Conservation (phyloP, 768 basidiomycete genomes). For the Nidularia pulvinata region DNA sequence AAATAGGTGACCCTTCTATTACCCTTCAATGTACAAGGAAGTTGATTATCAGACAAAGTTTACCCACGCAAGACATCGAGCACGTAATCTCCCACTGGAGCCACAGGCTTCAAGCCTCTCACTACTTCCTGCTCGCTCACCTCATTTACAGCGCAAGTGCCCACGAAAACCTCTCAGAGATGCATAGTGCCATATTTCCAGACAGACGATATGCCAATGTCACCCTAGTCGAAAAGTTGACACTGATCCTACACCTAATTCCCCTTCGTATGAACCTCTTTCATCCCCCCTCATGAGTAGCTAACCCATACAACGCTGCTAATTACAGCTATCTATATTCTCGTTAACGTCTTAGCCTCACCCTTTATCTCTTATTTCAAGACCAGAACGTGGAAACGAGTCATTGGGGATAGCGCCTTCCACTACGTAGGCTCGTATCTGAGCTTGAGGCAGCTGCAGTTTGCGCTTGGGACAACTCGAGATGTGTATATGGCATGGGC, state of each 20-base stretch:
- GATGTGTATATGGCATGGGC: slow-evolving; percentile 16
- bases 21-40: neutral
- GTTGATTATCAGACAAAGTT: neutral
- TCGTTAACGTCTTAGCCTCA: neutral
- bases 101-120: neutral
- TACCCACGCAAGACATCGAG: too few relatives aligned
- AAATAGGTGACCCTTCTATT: too few relatives aligned
- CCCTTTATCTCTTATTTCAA: neutral
- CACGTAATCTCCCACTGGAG: too few relatives aligned
- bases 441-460: slow-evolving; percentile 16
- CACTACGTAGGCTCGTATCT: slow-evolving; percentile 6
- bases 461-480: slow-evolving; percentile 13
- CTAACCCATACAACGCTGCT: neutral
- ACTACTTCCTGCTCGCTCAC: neutral
- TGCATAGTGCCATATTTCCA: neutral
- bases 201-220: neutral
- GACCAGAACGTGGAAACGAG: neutral
- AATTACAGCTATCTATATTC: neutral
- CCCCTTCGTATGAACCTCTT: neutral
- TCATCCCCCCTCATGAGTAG: too few relatives aligned
- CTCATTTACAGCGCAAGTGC: neutral
- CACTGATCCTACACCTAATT: neutral
- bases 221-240: neutral
- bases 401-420: neutral
- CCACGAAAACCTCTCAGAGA: neutral